These are phyloP conservation scores for Tetrahymena thermophila DNA, from an alignment of 73 alveolate species.

Conservation along the genomic window DNA sequence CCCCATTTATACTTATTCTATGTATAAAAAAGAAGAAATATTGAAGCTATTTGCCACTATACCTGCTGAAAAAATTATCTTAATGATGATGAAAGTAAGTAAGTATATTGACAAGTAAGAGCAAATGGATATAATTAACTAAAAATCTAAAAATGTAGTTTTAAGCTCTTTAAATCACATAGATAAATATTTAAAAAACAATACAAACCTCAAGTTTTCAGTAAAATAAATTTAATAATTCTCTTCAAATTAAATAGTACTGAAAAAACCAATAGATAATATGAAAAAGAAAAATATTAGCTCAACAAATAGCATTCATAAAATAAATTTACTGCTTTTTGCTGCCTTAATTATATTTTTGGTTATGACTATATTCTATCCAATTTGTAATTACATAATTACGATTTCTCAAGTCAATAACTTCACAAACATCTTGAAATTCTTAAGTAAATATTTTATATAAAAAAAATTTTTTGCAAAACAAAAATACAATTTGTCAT, in stretches of 20 bases:
- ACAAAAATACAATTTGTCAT: no score
- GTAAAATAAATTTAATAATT: background rate
- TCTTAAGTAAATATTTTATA: background rate
- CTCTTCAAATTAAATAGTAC: background rate
- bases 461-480: no score
- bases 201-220: background rate
- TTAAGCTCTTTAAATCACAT: background rate
- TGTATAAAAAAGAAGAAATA: background rate
- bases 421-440: background rate
- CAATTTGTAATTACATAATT: background rate
- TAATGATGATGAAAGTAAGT: background rate
- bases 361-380: background rate
- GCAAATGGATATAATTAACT: background rate
- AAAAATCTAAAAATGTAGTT: background rate
- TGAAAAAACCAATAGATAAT: background rate
- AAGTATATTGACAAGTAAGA: background rate
- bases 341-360: background rate
- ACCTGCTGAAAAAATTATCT: background rate
- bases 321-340: background rate
- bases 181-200: background rate
- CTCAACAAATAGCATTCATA: background rate
- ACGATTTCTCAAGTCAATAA: background rate
- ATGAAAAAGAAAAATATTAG: background rate
- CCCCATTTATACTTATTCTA: background rate
- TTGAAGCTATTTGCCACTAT: background rate